Conservation (phyloP, 192 early-diverging fungal genomes). For the Spizellomyces punctatus region DNA sequence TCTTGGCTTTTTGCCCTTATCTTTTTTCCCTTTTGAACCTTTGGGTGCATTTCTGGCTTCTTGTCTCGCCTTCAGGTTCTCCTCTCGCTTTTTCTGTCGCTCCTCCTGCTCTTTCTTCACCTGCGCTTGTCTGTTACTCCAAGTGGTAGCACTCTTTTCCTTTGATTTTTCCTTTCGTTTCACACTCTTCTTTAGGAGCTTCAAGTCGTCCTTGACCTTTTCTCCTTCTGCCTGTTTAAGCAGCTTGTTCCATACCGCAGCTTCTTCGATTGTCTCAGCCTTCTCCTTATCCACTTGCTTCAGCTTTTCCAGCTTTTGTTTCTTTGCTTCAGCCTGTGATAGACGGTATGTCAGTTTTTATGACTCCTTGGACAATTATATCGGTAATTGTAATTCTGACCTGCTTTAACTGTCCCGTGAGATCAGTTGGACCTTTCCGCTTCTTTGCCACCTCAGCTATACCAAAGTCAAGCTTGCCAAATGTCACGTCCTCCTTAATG, state of each 20-base stretch:
- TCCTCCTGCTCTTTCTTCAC: slow-evolving; percentile 66
- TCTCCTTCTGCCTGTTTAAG: slow-evolving; percentile 81
- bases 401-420: slow-evolving; percentile 64
- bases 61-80: slow-evolving; percentile 80
- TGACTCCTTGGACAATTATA: not conserved
- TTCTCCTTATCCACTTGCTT: slow-evolving; percentile 59
- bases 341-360: not conserved
- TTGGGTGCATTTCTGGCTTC: slow-evolving; percentile 78
- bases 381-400: slow-evolving; percentile 25
- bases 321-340: slow-evolving; percentile 63
- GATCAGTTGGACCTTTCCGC: slow-evolving; percentile 64
- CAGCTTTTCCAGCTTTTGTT: slow-evolving; percentile 76
- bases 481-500: slow-evolving; percentile 60
- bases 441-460: slow-evolving; percentile 63
- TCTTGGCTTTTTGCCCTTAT: slow-evolving; percentile 64
- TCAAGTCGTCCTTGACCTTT: slow-evolving; percentile 90
- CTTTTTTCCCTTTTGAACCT: slow-evolving; percentile 58
- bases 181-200: slow-evolving; percentile 87
- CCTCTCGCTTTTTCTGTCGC: slow-evolving; percentile 75
- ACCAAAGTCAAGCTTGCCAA: slow-evolving; percentile 71
- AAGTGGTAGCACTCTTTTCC: slow-evolving; percentile 80
- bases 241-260: slow-evolving; percentile 80
- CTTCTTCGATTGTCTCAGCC: slow-evolving; percentile 71
- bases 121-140: slow-evolving; percentile 76
- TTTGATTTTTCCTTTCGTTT: slow-evolving; percentile 83